A percentile compares a stretch with the other conserved stretches of the same genome.
These are phyloP conservation scores for Aschersonia sp. DNA, from an alignment of 2,329 filamentous ascomycete species.

Conservation along the genomic window DNA sequence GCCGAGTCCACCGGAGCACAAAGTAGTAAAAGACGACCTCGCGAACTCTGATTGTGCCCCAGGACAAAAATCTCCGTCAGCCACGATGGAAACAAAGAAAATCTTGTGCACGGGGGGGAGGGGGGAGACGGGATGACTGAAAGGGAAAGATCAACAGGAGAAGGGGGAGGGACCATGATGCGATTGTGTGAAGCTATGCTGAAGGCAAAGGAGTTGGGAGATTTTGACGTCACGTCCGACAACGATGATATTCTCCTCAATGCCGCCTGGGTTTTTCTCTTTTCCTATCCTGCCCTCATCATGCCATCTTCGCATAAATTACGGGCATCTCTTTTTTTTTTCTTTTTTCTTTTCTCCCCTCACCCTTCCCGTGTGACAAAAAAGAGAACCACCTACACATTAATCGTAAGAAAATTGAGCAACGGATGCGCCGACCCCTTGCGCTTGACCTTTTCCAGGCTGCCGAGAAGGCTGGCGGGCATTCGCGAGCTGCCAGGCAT, in stretches of 20 bases:
- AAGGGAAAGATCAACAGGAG: neutral
- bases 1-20: constrained; percentile 67
- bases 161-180: too few relatives aligned
- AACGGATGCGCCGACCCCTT: constrained; percentile 32
- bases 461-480: constrained; percentile 55
- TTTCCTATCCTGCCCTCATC: neutral
- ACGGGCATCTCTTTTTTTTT: neutral
- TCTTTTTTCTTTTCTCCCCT: neutral
- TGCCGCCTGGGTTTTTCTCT: neutral
- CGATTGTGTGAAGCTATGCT: too few relatives aligned
- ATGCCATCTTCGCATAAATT: neutral
- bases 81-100: neutral
- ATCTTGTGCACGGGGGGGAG: neutral
- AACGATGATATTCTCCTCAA: neutral
- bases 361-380: neutral
- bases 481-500: constrained; percentile 58
- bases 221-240: neutral
- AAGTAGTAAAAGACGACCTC: constrained; percentile 87
- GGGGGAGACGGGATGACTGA: neutral
- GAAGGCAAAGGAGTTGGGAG: neutral
- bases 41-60: constrained; percentile 38
- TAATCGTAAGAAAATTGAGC: constrained; percentile 53
- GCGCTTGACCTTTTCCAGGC: constrained; percentile 46
- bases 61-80: neutral
- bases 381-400: constrained; percentile 38